Conservation (phyloP, 495 filamentous ascomycete species). For the Xylaria bambusicola region DNA sequence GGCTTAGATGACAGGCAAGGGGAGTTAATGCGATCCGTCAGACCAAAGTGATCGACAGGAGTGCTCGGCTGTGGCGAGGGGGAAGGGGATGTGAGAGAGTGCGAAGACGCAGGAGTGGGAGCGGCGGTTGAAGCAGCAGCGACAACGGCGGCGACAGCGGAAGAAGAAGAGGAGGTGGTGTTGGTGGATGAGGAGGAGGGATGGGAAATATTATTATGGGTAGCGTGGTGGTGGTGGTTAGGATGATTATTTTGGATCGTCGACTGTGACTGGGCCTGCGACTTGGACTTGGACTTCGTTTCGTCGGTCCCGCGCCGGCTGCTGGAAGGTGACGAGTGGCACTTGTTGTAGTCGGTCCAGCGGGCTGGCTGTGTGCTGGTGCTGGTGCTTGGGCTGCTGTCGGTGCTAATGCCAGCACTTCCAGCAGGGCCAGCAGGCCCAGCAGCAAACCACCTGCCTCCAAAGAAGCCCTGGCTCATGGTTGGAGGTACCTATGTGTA, state of each 20-base stretch:
- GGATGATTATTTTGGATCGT: constrained; percentile 20
- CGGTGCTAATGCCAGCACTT: too few species aligned
- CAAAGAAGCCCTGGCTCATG: constrained; percentile 34
- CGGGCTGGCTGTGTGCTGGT: constrained; percentile 20
- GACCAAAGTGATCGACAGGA: constrained; percentile 38
- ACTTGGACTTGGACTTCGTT: constrained; percentile 11
- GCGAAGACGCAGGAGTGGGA: constrained; percentile 36
- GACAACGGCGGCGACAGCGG: constrained; percentile 21
- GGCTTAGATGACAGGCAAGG: constrained; percentile 33
- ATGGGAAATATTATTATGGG: constrained; percentile 30
- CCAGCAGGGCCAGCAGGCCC: neutral
- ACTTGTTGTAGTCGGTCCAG: constrained; percentile 15
- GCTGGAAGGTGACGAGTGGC: constrained; percentile 14
- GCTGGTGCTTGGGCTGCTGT: neutral
- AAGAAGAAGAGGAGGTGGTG: constrained; percentile 8
- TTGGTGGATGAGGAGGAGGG: constrained; percentile 9
- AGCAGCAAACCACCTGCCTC: constrained; percentile 31
- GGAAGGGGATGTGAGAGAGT: constrained; percentile 36
- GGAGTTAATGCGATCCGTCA: constrained; percentile 30
- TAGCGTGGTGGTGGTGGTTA: constrained; percentile 21
- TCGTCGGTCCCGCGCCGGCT: constrained; percentile 23
- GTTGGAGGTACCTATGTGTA: constrained; percentile 20
- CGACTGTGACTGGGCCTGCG: constrained; percentile 2
- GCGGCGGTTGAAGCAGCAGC: constrained; percentile 25
- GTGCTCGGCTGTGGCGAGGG: constrained; percentile 47